Percentiles rank a stretch among this genome's conserved stretches.
phyloP scores from a whole-genome alignment of 768 basidiomycete species.

The Calocera viscosa region DNA sequence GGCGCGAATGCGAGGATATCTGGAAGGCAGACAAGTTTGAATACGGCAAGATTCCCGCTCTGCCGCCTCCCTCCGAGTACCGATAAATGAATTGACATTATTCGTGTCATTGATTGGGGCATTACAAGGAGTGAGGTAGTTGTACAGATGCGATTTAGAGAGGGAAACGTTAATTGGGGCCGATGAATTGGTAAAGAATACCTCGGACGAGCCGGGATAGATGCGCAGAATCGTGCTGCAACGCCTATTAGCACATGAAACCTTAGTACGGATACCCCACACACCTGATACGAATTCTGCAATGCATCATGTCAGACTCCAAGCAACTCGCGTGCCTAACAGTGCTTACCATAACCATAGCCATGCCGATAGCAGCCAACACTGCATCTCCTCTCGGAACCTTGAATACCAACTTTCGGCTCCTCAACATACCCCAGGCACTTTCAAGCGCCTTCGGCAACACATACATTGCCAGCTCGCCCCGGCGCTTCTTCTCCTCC shows the following conservation, averaged over 20 bases:
- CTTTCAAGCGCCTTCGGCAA: slow-evolving; percentile 84
- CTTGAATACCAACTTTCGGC: slow-evolving; percentile 53
- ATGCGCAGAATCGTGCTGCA: slow-evolving; percentile 59
- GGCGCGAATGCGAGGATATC: not conserved
- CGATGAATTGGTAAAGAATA: slow-evolving; percentile 79
- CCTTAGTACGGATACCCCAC: slow-evolving; percentile 8
- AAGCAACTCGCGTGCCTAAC: not conserved
- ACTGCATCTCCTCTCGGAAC: slow-evolving; percentile 34
- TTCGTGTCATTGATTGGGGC: not conserved
- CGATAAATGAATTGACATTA: not conserved
- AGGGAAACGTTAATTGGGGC: slow-evolving; percentile 46
- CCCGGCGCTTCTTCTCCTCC: slow-evolving; percentile 77
- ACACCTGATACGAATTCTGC: slow-evolving; percentile 66
- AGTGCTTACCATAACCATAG: slow-evolving; percentile 70
- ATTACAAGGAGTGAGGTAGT: not conserved
- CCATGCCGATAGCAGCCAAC: slow-evolving; percentile 68
- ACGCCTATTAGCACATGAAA: not conserved
- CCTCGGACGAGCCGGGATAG: slow-evolving; percentile 68
- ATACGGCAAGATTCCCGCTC: not conserved
- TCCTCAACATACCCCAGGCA: slow-evolving; percentile 68
- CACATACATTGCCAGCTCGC: slow-evolving; percentile 84
- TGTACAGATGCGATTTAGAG: not conserved
- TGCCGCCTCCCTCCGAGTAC: not conserved
- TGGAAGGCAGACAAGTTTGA: slow-evolving; percentile 4
- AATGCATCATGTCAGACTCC: slow-evolving; percentile 10